Percentiles rank a stretch among this genome's conserved stretches.
Conservation (phyloP, 768 basidiomycete species). For the Boletus tomentosulus region DNA sequence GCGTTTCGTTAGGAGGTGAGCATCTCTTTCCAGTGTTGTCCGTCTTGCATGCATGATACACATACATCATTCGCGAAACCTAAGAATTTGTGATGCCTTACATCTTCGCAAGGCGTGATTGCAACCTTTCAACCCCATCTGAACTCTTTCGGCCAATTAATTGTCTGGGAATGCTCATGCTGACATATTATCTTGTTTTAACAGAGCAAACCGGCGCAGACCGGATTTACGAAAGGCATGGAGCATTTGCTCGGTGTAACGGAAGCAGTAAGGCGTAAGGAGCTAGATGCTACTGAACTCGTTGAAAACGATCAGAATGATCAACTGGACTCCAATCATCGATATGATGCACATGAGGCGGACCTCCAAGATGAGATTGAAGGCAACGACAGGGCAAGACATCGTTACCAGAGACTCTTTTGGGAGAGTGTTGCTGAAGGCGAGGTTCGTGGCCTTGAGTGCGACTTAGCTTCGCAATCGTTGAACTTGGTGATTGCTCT, state of each 20-base stretch:
- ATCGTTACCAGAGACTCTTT: conserved; percentile 66
- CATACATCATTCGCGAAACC: conserved; percentile 65
- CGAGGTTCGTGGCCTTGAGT: conserved; percentile 41
- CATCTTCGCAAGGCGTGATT: conserved; percentile 57
- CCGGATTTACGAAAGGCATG: conserved; percentile 78
- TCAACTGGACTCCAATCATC: conserved; percentile 4
- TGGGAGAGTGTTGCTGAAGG: conserved; percentile 79
- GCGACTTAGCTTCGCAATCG: neutral
- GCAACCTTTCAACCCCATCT: conserved; percentile 71
- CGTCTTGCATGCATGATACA: conserved; percentile 37
- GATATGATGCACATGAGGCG: conserved; percentile 54
- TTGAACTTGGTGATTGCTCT: conserved; percentile 1
- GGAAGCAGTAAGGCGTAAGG: conserved; percentile 16
- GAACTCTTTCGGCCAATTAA: conserved; percentile 28
- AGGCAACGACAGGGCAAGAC: conserved; percentile 50
- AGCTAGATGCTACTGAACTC: conserved; percentile 1
- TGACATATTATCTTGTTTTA: neutral
- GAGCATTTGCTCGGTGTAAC: conserved; percentile 68
- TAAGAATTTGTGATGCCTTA: conserved; percentile 61
- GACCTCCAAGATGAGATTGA: conserved; percentile 59
- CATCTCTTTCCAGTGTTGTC: neutral
- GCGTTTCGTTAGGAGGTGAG: conserved; percentile 39
- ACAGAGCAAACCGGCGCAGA: conserved; percentile 67
- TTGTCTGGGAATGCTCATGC: neutral
- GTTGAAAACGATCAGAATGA: conserved; percentile 7